Evolutionary conservation across 116 monocot genomes (phyloP).

Genomic region (Papilionanthe hybrid): DNA sequence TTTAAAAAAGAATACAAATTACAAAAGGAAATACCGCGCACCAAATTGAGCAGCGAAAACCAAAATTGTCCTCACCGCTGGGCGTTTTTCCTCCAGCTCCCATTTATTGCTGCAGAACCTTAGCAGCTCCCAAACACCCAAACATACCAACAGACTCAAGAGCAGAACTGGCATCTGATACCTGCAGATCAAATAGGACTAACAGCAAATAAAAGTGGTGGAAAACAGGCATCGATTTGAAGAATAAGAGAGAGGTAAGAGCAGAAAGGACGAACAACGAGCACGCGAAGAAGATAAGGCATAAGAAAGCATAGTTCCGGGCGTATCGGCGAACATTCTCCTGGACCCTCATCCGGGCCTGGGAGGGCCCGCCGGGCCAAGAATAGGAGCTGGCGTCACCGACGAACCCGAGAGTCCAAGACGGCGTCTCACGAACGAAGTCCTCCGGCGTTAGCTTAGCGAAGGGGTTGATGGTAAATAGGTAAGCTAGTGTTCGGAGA

Average conservation of each 20-base stretch:
- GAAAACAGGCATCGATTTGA: not conserved
- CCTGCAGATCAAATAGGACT: slow-evolving; percentile 27
- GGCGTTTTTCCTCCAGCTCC: slow-evolving; percentile 43
- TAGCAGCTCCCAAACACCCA: slow-evolving; percentile 68
- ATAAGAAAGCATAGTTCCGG: slow-evolving; percentile 56
- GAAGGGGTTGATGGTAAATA: slow-evolving; percentile 78
- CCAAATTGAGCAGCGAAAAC: slow-evolving; percentile 30
- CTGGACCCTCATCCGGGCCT: slow-evolving; percentile 75
- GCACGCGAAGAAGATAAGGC: slow-evolving; percentile 53
- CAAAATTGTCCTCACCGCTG: slow-evolving; percentile 27
- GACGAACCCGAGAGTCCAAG: slow-evolving; percentile 67
- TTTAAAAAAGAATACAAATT: not conserved
- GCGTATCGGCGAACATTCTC: slow-evolving; percentile 86
- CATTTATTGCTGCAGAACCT: slow-evolving; percentile 45
- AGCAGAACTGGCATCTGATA: slow-evolving; percentile 80
- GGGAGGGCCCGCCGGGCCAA: slow-evolving; percentile 60
- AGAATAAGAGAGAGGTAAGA: not conserved
- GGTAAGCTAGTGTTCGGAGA: slow-evolving; percentile 39
- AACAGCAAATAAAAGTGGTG: not conserved
- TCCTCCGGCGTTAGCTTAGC: slow-evolving; percentile 59
- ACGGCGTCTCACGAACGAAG: slow-evolving; percentile 43
- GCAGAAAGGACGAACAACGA: slow-evolving; percentile 28
- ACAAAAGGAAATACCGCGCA: slow-evolving; percentile 19
- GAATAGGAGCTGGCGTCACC: slow-evolving; percentile 55
- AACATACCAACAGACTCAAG: slow-evolving; percentile 44